Evolutionary conservation across 2,329 filamentous ascomycete species (phyloP), one percentile per base, ranked within the genome.

Genomic region (Trichoderma sp.): DNA sequence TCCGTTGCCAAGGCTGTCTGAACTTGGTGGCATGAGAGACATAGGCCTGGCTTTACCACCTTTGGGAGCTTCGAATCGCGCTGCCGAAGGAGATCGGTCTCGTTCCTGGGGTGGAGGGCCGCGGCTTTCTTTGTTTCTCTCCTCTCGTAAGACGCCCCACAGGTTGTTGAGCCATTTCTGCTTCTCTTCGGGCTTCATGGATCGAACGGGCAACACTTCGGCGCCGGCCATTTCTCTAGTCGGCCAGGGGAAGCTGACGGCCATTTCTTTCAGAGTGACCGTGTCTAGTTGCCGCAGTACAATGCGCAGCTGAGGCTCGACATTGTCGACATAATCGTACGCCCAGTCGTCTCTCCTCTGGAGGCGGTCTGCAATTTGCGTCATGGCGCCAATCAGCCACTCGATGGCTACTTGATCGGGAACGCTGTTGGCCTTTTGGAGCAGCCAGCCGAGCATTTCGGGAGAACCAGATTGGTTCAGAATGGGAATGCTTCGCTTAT

Each of bases 231-330:
- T 84, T 56, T 83, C 81, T 7, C 82, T 76, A 1, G 81, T 84
- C 0, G 83, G 83, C 83, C 82, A 84, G 18, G 83, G 83, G 71
- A 83, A 83, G 71, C 81, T 83, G 45, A 83, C 82, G 1, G 82
- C 82, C 83, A 84, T 84, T 66, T 84, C 81, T 0, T 80, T 79
- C 8, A 84, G 79, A 0, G 82, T 84, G 1, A 80, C 64, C 8
- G 79, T 77, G 41, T 80, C 74, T 6, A 84, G 78, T 73, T 83
- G 82, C 2, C 81, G 79, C 35, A 84, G 78, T 6, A 84, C 81
- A 18, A 81, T 82, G 35, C 81, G 80, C 8, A 84, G 78, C 56
- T 82, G 81, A 0, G 81, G 80, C 53, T 81, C 80, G 65, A 84
- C 78, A 53, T 82, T 83, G 24, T 78, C 78, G 16, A 81, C 80